Conservation (phyloP, 2,329 filamentous ascomycete species). For the Cladosporium velox region DNA sequence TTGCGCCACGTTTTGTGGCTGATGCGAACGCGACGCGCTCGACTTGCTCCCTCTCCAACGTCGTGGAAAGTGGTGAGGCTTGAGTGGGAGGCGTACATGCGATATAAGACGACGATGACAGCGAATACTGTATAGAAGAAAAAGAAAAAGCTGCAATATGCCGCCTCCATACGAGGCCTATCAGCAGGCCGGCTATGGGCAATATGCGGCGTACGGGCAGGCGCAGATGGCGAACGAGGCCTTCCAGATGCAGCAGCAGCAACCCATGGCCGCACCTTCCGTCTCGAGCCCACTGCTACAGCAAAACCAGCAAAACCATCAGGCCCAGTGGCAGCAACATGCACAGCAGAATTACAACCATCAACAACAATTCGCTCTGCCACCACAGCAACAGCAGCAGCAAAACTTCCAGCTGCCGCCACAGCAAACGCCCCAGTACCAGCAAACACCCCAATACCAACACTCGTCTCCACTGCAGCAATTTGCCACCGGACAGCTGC, state of each 20-base stretch:
- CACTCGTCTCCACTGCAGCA: slow-evolving; percentile 19
- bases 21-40: slow-evolving; percentile 2
- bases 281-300: slow-evolving; percentile 5
- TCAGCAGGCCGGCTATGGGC: slow-evolving; percentile 13
- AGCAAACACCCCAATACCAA: slow-evolving; percentile 13
- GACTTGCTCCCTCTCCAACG: slow-evolving; percentile 2
- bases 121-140: neutral
- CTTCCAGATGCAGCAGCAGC: slow-evolving; percentile 6
- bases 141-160: neutral
- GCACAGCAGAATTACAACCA: neutral
- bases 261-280: slow-evolving; percentile 17
- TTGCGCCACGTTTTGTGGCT: slow-evolving; percentile 19
- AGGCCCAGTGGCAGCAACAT: slow-evolving; percentile 8
- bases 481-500: slow-evolving; percentile 16
- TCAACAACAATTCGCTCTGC: neutral
- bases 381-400: slow-evolving; percentile 1
- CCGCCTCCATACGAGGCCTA: slow-evolving; percentile 11
- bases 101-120: neutral
- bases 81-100: neutral
- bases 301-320: slow-evolving; percentile 4
- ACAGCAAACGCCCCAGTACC: slow-evolving; percentile 14
- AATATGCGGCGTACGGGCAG: slow-evolving; percentile 10
- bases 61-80: neutral
- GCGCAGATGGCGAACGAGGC: neutral
- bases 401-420: slow-evolving; percentile 7